Evolutionary conservation across 495 filamentous ascomycete species (phyloP).

Genomic region (Aspergillus panamensis): DNA sequence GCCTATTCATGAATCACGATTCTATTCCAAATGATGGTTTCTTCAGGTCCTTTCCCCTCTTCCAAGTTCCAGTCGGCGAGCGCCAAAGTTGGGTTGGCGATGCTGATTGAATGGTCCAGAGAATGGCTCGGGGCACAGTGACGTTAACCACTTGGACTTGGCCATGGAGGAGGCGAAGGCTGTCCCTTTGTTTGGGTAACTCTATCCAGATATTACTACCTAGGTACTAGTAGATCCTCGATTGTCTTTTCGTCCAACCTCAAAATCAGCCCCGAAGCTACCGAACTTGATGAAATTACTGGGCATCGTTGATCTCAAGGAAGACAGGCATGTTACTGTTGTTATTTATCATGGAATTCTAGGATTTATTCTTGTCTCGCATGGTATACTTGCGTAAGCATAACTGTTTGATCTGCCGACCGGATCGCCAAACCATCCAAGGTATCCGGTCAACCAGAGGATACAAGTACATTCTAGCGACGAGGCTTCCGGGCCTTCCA

Average conservation of each 20-base stretch:
- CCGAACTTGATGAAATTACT: not conserved
- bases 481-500: constrained; percentile 13
- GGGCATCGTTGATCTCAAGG: too few species aligned
- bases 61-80: not conserved
- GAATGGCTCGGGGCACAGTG: constrained; percentile 12
- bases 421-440: constrained; percentile 5
- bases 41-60: not conserved
- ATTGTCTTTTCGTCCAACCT: constrained; percentile 4
- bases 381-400: constrained; percentile 2
- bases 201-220: constrained; percentile 3
- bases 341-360: not conserved
- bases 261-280: not conserved
- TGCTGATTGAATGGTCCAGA: constrained; percentile 5
- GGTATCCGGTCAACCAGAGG: not conserved
- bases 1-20: constrained; percentile 6
- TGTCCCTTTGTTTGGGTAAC: constrained; percentile 17
- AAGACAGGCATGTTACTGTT: too few species aligned
- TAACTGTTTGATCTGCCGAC: constrained; percentile 6
- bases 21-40: constrained; percentile 5
- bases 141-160: constrained; percentile 24
- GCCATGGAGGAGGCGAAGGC: not conserved
- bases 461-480: constrained; percentile 8
- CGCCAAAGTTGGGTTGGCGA: not conserved
- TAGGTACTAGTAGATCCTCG: too few species aligned
- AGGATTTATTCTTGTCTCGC: not conserved